Evolutionary conservation across 495 filamentous ascomycete genomes (phyloP).

Genomic region (Xylona heveae): DNA sequence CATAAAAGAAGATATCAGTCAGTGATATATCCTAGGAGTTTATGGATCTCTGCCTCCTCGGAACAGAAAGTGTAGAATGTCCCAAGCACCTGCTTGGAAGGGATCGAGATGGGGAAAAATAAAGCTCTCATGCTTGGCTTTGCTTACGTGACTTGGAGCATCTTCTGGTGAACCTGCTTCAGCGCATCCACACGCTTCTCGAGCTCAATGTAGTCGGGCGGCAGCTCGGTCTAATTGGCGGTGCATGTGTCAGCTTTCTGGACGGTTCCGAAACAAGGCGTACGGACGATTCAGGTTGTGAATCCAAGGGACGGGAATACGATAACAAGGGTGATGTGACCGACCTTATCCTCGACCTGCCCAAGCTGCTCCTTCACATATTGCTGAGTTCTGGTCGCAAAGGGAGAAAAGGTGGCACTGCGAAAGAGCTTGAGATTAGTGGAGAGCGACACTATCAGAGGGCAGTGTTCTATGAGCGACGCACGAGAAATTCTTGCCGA

Average conservation of each 20-base stretch:
- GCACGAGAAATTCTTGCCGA: constrained; percentile 55
- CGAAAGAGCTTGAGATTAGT: constrained; percentile 3
- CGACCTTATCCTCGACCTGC: constrained; percentile 82
- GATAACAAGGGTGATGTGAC: too few relatives aligned
- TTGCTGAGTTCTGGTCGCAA: constrained; percentile 84
- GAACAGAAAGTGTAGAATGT: constrained; percentile 8
- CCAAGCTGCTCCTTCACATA: constrained; percentile 93
- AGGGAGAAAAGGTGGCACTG: constrained; percentile 61
- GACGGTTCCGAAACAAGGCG: background rate
- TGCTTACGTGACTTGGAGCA: constrained; percentile 85
- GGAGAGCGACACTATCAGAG: constrained; percentile 6
- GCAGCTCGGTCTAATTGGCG: constrained; percentile 69
- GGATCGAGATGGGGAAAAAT: constrained; percentile 1
- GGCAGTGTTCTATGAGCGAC: constrained; percentile 9
- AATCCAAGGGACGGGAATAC: too few relatives aligned
- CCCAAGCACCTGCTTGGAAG: too few relatives aligned
- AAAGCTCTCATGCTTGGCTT: constrained; percentile 6
- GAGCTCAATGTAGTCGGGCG: constrained; percentile 91
- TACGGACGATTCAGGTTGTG: too few relatives aligned
- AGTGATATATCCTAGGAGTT: background rate
- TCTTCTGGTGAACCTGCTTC: constrained; percentile 90
- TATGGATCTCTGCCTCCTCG: background rate
- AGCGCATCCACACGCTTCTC: constrained; percentile 98
- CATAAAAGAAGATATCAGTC: constrained; percentile 2
- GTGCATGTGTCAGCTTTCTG: background rate